Evolutionary conservation across 768 basidiomycete genomes (phyloP).

Genomic region (Suillus hirtellus): DNA sequence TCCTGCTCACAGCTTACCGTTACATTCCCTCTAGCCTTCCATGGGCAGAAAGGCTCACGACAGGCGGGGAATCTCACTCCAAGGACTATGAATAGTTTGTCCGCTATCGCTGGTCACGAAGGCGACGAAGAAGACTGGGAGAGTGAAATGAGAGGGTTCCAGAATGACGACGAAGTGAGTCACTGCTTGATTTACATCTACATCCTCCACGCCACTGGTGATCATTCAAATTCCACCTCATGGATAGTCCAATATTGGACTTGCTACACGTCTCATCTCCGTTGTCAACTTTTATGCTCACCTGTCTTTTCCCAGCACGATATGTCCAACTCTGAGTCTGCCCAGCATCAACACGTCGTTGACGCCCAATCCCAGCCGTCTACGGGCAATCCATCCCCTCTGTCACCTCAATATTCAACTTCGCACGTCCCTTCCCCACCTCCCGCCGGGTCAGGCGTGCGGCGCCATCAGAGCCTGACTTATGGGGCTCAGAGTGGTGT

Average conservation of each 20-base stretch:
- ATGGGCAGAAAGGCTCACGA: constrained; percentile 45
- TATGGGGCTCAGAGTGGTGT: constrained; percentile 57
- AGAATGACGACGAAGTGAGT: constrained; percentile 68
- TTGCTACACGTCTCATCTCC: constrained; percentile 17
- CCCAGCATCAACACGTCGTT: constrained; percentile 49
- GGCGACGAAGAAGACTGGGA: constrained; percentile 91
- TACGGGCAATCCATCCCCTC: constrained; percentile 46
- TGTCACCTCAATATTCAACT: constrained; percentile 60
- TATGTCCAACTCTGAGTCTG: constrained; percentile 22
- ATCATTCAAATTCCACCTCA: constrained; percentile 1
- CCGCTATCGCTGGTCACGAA: constrained; percentile 83
- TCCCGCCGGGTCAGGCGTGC: constrained; percentile 67
- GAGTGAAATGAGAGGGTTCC: constrained; percentile 55
- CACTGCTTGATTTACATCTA: constrained; percentile 11
- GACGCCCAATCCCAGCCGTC: constrained; percentile 49
- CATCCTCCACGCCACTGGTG: constrained; percentile 5
- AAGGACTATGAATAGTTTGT: constrained; percentile 77
- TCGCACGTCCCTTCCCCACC: constrained; percentile 67
- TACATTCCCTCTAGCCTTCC: constrained; percentile 44
- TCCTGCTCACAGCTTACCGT: constrained; percentile 6
- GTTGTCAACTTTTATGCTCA: constrained; percentile 20
- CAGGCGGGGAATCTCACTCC: constrained; percentile 65
- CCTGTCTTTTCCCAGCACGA: constrained; percentile 23
- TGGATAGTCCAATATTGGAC: constrained; percentile 11
- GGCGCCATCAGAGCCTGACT: constrained; percentile 79